Evolutionary conservation across 2,329 filamentous ascomycete species (phyloP).

Genomic region (Ophiosphaerella narmari): DNA sequence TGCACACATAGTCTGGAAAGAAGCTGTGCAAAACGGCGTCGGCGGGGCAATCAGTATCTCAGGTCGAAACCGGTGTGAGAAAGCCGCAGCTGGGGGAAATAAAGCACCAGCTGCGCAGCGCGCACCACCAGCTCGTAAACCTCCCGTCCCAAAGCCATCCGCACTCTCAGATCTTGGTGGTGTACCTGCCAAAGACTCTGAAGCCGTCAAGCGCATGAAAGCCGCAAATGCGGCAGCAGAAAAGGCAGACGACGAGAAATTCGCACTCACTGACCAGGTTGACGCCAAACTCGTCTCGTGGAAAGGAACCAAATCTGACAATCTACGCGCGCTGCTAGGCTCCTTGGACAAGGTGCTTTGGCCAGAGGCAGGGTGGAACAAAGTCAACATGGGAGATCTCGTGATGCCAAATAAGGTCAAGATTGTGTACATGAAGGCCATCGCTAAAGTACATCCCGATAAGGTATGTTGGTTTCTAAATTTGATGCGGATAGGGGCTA

Average conservation of each 20-base stretch:
- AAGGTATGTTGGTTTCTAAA: constrained; percentile 67
- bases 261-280: constrained; percentile 83
- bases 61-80: constrained; percentile 87
- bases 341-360: constrained; percentile 89
- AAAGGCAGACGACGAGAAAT: constrained; percentile 87
- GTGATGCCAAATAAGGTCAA: constrained; percentile 95
- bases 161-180: constrained; percentile 50
- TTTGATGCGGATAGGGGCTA: constrained; percentile 8
- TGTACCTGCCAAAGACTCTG: constrained; percentile 58
- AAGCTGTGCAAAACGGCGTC: constrained; percentile 80
- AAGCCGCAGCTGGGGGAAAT: constrained; percentile 62
- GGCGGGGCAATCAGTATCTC: constrained; percentile 84
- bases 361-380: constrained; percentile 94
- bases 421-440: constrained; percentile 98
- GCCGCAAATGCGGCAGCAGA: constrained; percentile 86
- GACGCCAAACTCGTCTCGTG: constrained; percentile 78
- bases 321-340: constrained; percentile 82
- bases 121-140: constrained; percentile 32
- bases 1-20: constrained; percentile 77
- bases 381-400: constrained; percentile 90
- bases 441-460: constrained; percentile 97
- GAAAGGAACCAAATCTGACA: constrained; percentile 91
- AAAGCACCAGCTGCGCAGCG: constrained; percentile 26
- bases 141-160: constrained; percentile 43
- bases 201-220: constrained; percentile 80